Percentiles rank a stretch among this genome's conserved stretches.
Conservation (phyloP, 495 filamentous ascomycete genomes). For the Coniosporium apollinis region DNA sequence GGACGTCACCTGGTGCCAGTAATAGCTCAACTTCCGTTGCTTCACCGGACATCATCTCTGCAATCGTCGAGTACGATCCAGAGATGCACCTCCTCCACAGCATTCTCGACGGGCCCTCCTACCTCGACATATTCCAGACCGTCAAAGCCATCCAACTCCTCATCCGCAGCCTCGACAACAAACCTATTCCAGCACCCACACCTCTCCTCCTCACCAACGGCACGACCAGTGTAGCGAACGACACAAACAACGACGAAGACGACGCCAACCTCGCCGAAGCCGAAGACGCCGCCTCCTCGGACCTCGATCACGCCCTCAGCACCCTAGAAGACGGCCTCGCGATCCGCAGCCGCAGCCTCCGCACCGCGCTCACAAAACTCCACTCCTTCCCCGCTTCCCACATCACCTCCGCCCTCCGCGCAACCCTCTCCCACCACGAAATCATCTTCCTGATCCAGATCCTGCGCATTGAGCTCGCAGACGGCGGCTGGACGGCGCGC, state of each 20-base stretch:
- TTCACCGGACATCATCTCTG: constrained; percentile 18
- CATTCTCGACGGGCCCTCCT: constrained; percentile 14
- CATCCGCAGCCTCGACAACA: constrained; percentile 20
- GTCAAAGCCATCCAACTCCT: constrained; percentile 22
- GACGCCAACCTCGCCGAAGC: constrained; percentile 11
- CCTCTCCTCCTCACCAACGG: constrained; percentile 13
- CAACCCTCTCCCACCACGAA: constrained; percentile 47
- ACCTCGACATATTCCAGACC: constrained; percentile 31
- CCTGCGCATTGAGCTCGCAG: constrained; percentile 45
- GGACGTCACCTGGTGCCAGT: not conserved
- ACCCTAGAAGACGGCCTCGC: constrained; percentile 17
- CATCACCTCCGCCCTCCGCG: constrained; percentile 46
- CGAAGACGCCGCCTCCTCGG: constrained; percentile 16
- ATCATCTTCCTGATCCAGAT: constrained; percentile 56
- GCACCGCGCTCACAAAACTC: constrained; percentile 40
- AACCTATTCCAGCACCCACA: not conserved
- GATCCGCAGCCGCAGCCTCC: constrained; percentile 16
- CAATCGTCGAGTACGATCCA: constrained; percentile 20
- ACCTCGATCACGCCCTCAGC: constrained; percentile 19
- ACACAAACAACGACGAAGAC: constrained; percentile 10
- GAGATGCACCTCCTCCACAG: constrained; percentile 18
- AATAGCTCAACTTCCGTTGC: constrained; percentile 1
- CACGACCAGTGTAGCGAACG: not conserved
- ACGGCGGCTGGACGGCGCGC: constrained; percentile 51
- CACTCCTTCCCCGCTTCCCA: constrained; percentile 39